Base-by-base conservation (phyloP, 2,329 filamentous ascomycete species). In the Boeremia lycopersici region DNA sequence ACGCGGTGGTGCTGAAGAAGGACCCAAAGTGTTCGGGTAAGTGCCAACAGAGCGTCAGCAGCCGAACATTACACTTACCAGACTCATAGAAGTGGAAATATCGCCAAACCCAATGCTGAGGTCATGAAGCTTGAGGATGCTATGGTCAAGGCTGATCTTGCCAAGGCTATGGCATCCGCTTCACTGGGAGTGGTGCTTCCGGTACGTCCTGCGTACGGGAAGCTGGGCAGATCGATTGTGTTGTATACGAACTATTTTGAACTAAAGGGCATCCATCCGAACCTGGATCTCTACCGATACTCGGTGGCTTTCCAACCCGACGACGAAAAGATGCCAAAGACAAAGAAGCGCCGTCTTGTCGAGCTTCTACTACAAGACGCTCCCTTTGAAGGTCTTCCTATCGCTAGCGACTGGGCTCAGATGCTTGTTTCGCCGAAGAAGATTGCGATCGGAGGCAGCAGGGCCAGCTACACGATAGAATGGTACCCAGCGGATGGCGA, bases 311-410 rank as follows among this genome's bases (percentile, higher is more conserved):
- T 72, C 74, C 60, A 68, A 72, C 12, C 59, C 78, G 35, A 72
- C 63, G 8, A 72, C 68, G 9, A 17, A 2, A 26, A 73, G 56
- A 53, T 56, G 6, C 69, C 61, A 3, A 78, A 77, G 47, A 74
- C 74, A 30, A 82, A 80, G 67, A 79, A 74, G 31, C 76, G 76
- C 36, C 78, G 78, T 5, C 71, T 84, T 5, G 72, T 86, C 13
- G 69, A 80, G 13, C 63, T 81, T 19, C 61, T 86, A 1, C 43
- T 79, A 7, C 46, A 65, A n/a, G 56, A 65, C 2, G 49, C 62
- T 0, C 67, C 69, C 0, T 77, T 79, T 43, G 17, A 65, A 7
- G 63, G 48, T 6, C 53, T 71, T 0, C 40, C 60, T 1, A 57
- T 66, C 36, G 78, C 77, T 0, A 78, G 74, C 2, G 78, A 80